Percentiles rank a stretch among this genome's conserved stretches.
phyloP scores from a whole-genome alignment of 2,329 filamentous ascomycete genomes.

The Drechslerella coelobrocha region DNA sequence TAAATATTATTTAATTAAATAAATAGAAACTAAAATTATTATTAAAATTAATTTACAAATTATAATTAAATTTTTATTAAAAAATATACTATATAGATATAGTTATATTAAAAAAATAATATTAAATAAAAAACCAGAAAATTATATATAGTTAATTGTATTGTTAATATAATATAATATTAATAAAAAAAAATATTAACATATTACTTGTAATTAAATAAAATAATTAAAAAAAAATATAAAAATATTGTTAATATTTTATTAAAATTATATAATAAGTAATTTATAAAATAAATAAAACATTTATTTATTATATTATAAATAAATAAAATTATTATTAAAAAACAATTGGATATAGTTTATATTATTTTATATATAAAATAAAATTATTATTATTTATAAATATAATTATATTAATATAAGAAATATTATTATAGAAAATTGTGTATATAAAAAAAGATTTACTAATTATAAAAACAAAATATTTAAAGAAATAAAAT shows the following conservation, averaged over 20 bases:
- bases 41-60: background rate
- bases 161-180: background rate
- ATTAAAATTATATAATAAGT: constrained; percentile 9
- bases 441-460: no score
- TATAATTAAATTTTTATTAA: background rate
- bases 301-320: constrained; percentile 22
- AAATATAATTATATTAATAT: constrained; percentile 1
- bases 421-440: background rate
- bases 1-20: background rate
- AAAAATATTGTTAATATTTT: no score
- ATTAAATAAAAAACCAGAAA: background rate
- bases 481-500: constrained; percentile 10
- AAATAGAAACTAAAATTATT: constrained; percentile 2
- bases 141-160: background rate
- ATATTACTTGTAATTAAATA: constrained; percentile 28
- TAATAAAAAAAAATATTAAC: constrained; percentile 1
- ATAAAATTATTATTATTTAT: constrained; percentile 11
- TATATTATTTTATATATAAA: constrained; percentile 15
- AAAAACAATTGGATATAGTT: constrained; percentile 9
- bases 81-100: background rate
- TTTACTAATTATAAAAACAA: constrained; percentile 10
- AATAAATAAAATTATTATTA: constrained; percentile 8
- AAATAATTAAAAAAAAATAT: background rate
- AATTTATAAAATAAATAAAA: no score
- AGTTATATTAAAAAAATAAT: constrained; percentile 3